Base-by-base conservation (phyloP, 2,329 filamentous ascomycete species). In the Colletotrichum agaves region DNA sequence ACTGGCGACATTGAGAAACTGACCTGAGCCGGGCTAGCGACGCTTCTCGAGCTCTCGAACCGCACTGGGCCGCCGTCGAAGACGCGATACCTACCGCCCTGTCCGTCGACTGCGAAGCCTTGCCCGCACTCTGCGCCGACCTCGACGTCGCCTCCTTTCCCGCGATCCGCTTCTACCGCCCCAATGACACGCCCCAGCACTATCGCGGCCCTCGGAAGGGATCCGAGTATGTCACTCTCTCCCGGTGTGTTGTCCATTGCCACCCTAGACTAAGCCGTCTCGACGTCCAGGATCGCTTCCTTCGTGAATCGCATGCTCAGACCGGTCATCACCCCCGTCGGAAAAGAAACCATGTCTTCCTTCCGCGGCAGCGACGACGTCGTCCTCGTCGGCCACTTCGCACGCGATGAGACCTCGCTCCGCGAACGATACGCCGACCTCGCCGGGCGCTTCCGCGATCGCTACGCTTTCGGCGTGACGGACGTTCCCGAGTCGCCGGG, bases 191-290 rank as follows among this genome's bases (percentile, higher is more conserved):
- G 4, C 75, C 75, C 52, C 73, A 71, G 11, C 73, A 80, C 56
- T 85, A 85, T 70, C 78, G 83, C 39, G 84, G 84, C 0, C 76
- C 79, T 1, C 76, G 82, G 19, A 80, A 74, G 49, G 76, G 80
- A 0, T 67, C 75, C 11, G 69, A 77, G 82, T 83, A 63, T 63
- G 79, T 74, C 37, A 37, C 27, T n/a, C 1, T 17, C 7, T 39
- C 8, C 39, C 49, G 33, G 7, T 50, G 33, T 4, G 50, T 2
- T 11, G n/a, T 19, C 15, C 21, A 13, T 33, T 27, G 12, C 10
- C 12, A 5, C 17, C 7, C 3, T 19, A 19, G 33, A 5, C 72
- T 79, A 46, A 19, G 2, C 15, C 11, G 6, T 27, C 4, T 5
- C 12, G 47, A 8, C 23, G 31, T 39, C 15, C 8, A 77, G 77